Conservation (phyloP, 805 yeast genomes). For the Tetrapisispora fleetii region DNA sequence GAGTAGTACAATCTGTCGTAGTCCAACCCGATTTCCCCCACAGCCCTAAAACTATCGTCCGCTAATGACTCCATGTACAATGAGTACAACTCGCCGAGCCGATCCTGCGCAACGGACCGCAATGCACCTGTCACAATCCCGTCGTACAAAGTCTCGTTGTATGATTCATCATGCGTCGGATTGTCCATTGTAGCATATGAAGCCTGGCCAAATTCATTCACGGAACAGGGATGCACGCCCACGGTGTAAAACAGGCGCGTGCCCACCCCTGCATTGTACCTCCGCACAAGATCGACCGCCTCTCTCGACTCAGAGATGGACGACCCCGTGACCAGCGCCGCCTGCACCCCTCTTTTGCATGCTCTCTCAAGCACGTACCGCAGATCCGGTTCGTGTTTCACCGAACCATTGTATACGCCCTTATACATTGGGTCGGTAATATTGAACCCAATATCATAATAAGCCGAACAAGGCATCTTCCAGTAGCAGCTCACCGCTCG, state of each 20-base stretch:
- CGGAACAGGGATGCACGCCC: conserved; percentile 94
- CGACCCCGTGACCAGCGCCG: conserved; percentile 78
- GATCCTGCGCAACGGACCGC: conserved; percentile 5
- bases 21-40: conserved; percentile 94
- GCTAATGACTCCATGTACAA: conserved; percentile 43
- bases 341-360: conserved; percentile 48
- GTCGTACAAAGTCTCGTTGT: conserved; percentile 8
- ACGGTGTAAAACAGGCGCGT: conserved; percentile 50
- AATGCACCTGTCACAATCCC: background rate
- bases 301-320: conserved; percentile 47
- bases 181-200: conserved; percentile 23
- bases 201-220: conserved; percentile 37
- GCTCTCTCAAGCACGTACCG: conserved; percentile 60
- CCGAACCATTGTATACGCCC: conserved; percentile 66
- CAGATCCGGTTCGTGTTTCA: conserved; percentile 59
- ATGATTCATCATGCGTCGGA: conserved; percentile 18
- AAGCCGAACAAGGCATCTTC: conserved; percentile 4
- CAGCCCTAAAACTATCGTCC: conserved; percentile 49
- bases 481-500: too few relatives aligned
- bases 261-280: background rate
- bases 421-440: conserved; percentile 82
- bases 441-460: conserved; percentile 54
- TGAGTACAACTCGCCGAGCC: conserved; percentile 34
- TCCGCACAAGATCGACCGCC: conserved; percentile 17
- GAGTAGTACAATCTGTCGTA: conserved; percentile 82